A percentile compares a stretch with the other conserved stretches of the same genome.
These are phyloP conservation scores for Daedalea quercina DNA, from an alignment of 768 basidiomycete genomes.

Conservation along the genomic window DNA sequence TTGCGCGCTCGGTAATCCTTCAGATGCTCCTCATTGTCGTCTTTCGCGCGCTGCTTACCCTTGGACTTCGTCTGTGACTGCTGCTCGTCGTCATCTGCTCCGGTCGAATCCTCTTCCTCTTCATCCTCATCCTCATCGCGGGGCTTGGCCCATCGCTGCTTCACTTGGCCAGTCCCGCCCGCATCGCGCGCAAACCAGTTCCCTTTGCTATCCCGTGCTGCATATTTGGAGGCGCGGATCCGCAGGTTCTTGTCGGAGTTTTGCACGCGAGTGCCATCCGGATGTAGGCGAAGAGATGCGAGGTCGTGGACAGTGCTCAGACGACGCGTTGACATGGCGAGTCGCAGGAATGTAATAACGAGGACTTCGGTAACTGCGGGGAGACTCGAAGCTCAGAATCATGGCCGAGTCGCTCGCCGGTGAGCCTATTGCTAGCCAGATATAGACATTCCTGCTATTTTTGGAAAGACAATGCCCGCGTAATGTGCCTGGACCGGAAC, in stretches of 20 bases:
- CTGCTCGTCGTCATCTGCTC: background rate
- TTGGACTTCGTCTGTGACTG: constrained; percentile 13
- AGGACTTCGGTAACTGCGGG: background rate
- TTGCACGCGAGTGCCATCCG: constrained; percentile 55
- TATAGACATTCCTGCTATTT: too few relatives aligned
- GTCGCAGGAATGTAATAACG: background rate
- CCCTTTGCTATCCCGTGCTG: constrained; percentile 40
- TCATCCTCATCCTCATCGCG: constrained; percentile 15
- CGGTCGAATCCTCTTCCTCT: constrained; percentile 17
- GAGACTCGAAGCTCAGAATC: too few relatives aligned
- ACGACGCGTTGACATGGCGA: constrained; percentile 19
- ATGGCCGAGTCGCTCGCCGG: too few relatives aligned
- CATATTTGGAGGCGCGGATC: constrained; percentile 27
- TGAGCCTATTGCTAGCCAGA: too few relatives aligned
- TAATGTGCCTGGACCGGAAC: too few relatives aligned
- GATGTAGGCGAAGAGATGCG: constrained; percentile 56
- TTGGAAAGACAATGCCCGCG: too few relatives aligned
- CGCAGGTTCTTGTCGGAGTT: constrained; percentile 30
- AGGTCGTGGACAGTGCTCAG: constrained; percentile 59
- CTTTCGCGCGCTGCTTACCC: constrained; percentile 15
- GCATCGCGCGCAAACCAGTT: constrained; percentile 68
- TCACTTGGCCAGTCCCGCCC: constrained; percentile 41
- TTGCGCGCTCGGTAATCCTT: constrained; percentile 28
- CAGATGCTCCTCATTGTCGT: constrained; percentile 7
- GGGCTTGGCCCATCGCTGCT: constrained; percentile 25